Base-by-base conservation (phyloP, 352 stramenopile genomes). In the Phytophthora colocasiae region DNA sequence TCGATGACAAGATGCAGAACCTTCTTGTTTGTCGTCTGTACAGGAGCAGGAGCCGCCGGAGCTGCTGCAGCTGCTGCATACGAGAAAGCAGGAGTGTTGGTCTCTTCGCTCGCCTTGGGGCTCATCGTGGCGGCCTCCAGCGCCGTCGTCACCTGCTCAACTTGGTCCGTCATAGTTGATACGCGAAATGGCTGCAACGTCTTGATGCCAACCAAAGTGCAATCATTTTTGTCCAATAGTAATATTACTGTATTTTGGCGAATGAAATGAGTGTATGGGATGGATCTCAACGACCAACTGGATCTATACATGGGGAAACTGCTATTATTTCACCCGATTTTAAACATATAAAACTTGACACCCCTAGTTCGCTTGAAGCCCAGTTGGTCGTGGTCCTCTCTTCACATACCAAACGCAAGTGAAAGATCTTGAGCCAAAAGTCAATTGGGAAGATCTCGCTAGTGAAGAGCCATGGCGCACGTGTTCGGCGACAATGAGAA, bases 401-500 rank as follows among this genome's bases (percentile, higher is more conserved):
- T 22, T 66, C 39, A 60, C 57, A 75, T 71, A 75, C 39, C 34
- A 50, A 73, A 68, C 27, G 49, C 71, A 65, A 75, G 66, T 75
- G 46, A 81, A 83, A 87, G 73, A 87, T 84, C 73, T 56, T 57
- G 31, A 55, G 34, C 63, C 41, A 54, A 75, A 38, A 47, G 60
- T 34, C 45, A 39, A 40, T 38, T 26, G 55, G 48, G 50, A 70
- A 71, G 61, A 66, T 71, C 58, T 64, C 60, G 31, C 17, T 48
- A 52, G 26, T 48, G 24, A 63, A 22, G 26, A 65, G 54, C 58
- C 44, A 94, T 94, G 88, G 78, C 85, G 74, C 71, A 92, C 65
- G 84, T 96, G 50, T 93, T 96, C 62, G 88, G 88, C 41, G 88
- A 96, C 73, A 89, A 87, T 48, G 88, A 96, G 69, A 89, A 89